These are phyloP conservation scores for Penicillium sp. DNA, from an alignment of 2,329 filamentous ascomycete genomes.

Conservation along the genomic window DNA sequence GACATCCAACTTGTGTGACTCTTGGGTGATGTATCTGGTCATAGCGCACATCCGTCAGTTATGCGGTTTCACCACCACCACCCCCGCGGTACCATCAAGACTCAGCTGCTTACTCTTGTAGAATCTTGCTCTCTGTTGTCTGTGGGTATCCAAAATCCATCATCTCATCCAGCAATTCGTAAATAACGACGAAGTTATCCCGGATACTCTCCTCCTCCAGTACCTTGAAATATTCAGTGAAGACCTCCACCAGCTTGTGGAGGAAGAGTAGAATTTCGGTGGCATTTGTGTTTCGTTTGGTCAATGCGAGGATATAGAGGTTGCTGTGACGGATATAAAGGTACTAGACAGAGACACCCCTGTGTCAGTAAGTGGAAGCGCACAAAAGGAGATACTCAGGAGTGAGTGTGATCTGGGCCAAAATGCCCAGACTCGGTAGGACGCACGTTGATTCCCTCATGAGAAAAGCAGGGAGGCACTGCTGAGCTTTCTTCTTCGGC, in stretches of 20 bases:
- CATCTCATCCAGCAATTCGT: constrained; percentile 98
- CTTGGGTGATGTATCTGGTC: constrained; percentile 85
- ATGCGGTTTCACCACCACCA: background rate
- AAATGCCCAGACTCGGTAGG: constrained; percentile 4
- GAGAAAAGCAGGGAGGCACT: constrained; percentile 95
- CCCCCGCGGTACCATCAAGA: background rate
- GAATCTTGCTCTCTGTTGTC: constrained; percentile 96
- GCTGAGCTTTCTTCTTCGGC: constrained; percentile 98
- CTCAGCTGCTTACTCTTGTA: constrained; percentile 68
- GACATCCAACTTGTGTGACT: constrained; percentile 97
- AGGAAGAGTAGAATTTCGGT: constrained; percentile 97
- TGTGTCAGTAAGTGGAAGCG: constrained; percentile 15
- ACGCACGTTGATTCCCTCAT: constrained; percentile 95
- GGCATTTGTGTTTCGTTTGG: constrained; percentile 98
- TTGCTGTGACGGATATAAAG: constrained; percentile 99
- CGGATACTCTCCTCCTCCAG: constrained; percentile 97
- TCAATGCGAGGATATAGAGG: constrained; percentile 94
- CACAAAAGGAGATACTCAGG: constrained; percentile 15
- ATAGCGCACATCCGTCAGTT: constrained; percentile 2
- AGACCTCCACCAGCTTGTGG: constrained; percentile 97
- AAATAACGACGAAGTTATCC: constrained; percentile 99
- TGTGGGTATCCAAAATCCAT: constrained; percentile 99
- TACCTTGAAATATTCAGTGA: constrained; percentile 99
- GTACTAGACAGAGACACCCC: constrained; percentile 60
- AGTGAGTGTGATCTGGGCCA: constrained; percentile 8